Base-by-base conservation (phyloP, 495 filamentous ascomycete genomes). In the Penicillium coprophilum region DNA sequence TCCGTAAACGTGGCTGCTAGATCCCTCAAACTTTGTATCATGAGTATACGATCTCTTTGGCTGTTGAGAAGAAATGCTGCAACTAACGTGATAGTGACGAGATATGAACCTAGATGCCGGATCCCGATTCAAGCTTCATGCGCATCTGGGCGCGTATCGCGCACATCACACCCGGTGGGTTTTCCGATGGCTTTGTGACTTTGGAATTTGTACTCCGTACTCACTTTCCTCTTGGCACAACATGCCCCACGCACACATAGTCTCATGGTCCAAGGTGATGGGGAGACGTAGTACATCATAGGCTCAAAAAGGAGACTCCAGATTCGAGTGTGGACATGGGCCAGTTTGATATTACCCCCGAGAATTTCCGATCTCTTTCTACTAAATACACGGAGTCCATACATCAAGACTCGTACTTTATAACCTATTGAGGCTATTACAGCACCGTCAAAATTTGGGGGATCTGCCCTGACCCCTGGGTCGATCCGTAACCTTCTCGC, bases 401-500 rank as follows among this genome's bases (percentile, higher is more conserved):
- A 46, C 4, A n/a, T 20, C 17, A 20, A 21, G 15, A 13, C 10
- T 34, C 30, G 46, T 32, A 34, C 46, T 49, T 36, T 23, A 20
- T 3, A 20, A n/a, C 46, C 6, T 24, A 15, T 48, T 34, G 6
- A 48, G 31, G 46, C 31, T 15, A 20, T 49, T 49, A 36, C 51
- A 13, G 40, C 36, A 15, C 27, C 19, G 21, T 39, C 10, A 45
- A 27, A 12, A 30, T 28, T 30, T n/a, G 30, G 51, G 28, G 40
- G 61, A 66, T 66, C 60, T 54, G 31, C 64, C 40, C 46, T 63
- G 57, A 49, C 56, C 57, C 59, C 57, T 68, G 59, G 59, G 56
- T 50, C 56, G 65, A 68, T 68, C 65, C 58, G 55, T 58, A 58
- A 54, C 56, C 17, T 23, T 51, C 32, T 43, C 62, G 63, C 66